These are phyloP conservation scores for Coriolopsis trogii DNA, from an alignment of 1,284 basidiomycete species.

Conservation along the genomic window DNA sequence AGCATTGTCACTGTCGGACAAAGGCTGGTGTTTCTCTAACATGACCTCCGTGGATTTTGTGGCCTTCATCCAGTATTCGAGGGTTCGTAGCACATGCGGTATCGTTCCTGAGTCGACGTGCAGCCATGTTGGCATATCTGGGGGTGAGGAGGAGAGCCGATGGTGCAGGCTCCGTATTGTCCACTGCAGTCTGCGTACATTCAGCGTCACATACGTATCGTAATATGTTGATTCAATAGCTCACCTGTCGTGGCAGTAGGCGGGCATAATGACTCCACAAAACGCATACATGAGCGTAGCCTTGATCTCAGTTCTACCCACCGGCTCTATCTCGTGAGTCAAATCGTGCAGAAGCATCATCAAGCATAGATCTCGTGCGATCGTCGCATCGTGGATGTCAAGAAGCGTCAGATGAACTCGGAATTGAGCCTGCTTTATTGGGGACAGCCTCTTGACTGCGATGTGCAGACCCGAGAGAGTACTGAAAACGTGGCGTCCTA, in stretches of 20 bases:
- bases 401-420: slow-evolving; percentile 27
- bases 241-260: slow-evolving; percentile 8
- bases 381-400: slow-evolving; percentile 28
- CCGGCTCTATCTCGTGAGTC: not conserved
- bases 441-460: slow-evolving; percentile 13
- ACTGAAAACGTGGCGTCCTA: slow-evolving; percentile 27
- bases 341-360: slow-evolving; percentile 23
- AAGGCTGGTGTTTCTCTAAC: not conserved
- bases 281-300: slow-evolving; percentile 12
- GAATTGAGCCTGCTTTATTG: slow-evolving; percentile 9
- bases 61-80: slow-evolving; percentile 12
- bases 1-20: not conserved
- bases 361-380: slow-evolving; percentile 29
- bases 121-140: slow-evolving; percentile 6
- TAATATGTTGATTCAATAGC: not conserved
- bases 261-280: slow-evolving; percentile 8
- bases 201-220: not conserved
- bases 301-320: slow-evolving; percentile 1
- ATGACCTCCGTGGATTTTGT: slow-evolving; percentile 5
- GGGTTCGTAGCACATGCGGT: not conserved
- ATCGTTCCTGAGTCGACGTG: slow-evolving; percentile 10
- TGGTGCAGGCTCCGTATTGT: not conserved
- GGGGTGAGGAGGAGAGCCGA: not conserved
- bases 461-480: slow-evolving; percentile 24
- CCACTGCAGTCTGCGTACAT: not conserved